Percentiles rank a stretch among this genome's conserved stretches.
These are phyloP conservation scores for Penicillium occitanis DNA, from an alignment of 2,329 filamentous ascomycete species.

Conservation along the genomic window DNA sequence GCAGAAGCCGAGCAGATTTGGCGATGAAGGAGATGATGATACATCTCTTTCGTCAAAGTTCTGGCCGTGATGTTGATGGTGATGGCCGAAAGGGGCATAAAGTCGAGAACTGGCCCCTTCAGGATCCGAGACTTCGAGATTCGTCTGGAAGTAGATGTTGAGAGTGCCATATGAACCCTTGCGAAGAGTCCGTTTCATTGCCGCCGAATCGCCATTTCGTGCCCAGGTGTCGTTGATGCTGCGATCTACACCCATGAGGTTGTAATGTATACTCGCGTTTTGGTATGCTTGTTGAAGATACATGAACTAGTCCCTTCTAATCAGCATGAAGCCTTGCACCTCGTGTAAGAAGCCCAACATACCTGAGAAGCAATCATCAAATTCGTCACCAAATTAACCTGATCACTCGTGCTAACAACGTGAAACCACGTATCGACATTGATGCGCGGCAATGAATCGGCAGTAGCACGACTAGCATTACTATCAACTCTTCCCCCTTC, in stretches of 20 bases:
- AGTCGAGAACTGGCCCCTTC: slow-evolving; percentile 26
- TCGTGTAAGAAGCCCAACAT: slow-evolving; percentile 12
- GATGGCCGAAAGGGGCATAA: slow-evolving; percentile 10
- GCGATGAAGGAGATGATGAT: slow-evolving; percentile 23
- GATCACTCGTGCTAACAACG: slow-evolving; percentile 38
- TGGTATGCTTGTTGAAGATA: slow-evolving; percentile 50
- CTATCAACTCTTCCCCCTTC: slow-evolving; percentile 19
- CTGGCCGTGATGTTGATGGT: slow-evolving; percentile 19
- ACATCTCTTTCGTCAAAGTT: slow-evolving; percentile 28
- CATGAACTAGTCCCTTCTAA: slow-evolving; percentile 28
- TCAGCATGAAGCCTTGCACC: background rate
- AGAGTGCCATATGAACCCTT: slow-evolving; percentile 55
- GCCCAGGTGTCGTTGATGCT: slow-evolving; percentile 58
- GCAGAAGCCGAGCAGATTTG: slow-evolving; percentile 55
- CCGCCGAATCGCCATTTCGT: slow-evolving; percentile 47
- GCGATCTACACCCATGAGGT: slow-evolving; percentile 50
- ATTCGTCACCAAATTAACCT: slow-evolving; percentile 32
- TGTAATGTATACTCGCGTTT: slow-evolving; percentile 51
- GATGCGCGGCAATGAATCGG: slow-evolving; percentile 28
- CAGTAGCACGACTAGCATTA: slow-evolving; percentile 19
- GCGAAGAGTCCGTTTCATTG: slow-evolving; percentile 56
- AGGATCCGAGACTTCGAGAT: slow-evolving; percentile 41
- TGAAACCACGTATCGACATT: slow-evolving; percentile 47
- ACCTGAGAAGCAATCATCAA: slow-evolving; percentile 40
- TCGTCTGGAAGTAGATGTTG: slow-evolving; percentile 62